phyloP scores from a whole-genome alignment of 805 yeast genomes.

The Teunomyces cretensis region DNA sequence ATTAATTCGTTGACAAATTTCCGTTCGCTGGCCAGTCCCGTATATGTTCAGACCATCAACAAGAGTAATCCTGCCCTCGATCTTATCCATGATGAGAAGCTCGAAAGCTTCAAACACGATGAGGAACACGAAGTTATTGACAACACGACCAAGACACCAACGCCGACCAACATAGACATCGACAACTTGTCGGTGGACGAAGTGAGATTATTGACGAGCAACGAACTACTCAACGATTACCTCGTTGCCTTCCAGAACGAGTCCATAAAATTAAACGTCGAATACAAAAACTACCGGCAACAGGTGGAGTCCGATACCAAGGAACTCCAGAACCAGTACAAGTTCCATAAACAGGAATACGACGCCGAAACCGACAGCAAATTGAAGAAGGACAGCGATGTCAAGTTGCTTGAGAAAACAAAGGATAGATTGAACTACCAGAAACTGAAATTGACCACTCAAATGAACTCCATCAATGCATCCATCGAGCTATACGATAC shows the following conservation, averaged over 20 bases:
- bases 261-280: conserved; percentile 19
- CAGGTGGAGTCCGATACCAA: conserved; percentile 13
- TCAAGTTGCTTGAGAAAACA: conserved; percentile 29
- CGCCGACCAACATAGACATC: conserved; percentile 3
- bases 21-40: conserved; percentile 31
- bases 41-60: conserved; percentile 29
- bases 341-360: conserved; percentile 35
- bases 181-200: conserved; percentile 11
- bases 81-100: conserved; percentile 6
- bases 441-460: conserved; percentile 28
- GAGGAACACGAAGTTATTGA: conserved; percentile 1
- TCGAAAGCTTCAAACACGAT: not conserved
- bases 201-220: conserved; percentile 16
- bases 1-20: conserved; percentile 35
- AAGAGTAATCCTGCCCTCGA: not conserved
- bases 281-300: conserved; percentile 16
- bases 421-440: conserved; percentile 34
- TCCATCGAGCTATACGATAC: conserved; percentile 18
- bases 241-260: conserved; percentile 26
- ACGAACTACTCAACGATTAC: conserved; percentile 23
- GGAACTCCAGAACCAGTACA: conserved; percentile 25
- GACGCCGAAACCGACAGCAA: conserved; percentile 34
- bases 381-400: conserved; percentile 27
- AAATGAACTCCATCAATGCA: conserved; percentile 19
- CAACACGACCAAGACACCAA: not conserved